Base-by-base conservation (phyloP, 176 grass and related monocot species). In the Elymus sibiricus region DNA sequence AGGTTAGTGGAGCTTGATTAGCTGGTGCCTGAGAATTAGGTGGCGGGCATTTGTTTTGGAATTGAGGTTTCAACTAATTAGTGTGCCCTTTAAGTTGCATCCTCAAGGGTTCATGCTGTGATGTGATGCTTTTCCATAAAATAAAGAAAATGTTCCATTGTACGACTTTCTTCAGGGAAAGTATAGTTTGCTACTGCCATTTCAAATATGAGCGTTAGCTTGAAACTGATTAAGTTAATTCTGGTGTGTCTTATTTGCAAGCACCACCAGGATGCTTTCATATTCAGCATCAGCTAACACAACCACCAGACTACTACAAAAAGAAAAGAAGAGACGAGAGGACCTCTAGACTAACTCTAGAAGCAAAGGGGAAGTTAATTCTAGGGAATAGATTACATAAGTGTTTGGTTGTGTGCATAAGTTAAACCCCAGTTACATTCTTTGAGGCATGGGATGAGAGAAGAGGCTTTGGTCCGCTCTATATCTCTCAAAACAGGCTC, bases 51-150 rank as follows among this genome's bases (percentile, higher is more conserved):
- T 83, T 80, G 51, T 64, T n/a, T n/a, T 53, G 65, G 59, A 79
- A 85, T 86, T 70, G 77, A 88, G 34, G 35, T 82, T 79, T 79
- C 92, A 94, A 88, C 92, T 85, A 90, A 92, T 75, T 87, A 13
- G 67, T 53, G 43, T 35, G 25, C 65, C 53, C 31, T 82, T 77
- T 72, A 72, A 34, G 42, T 29, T 73, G 56, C 65, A 4, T 15
- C 63, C 39, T 47, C 11, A 77, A 70, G 85, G 78, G 49, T 44
- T 85, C 34, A 39, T 9, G 38, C 6, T 39, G 7, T 69, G 14
- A 8, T n/a, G 32, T 19, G 31, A 11, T 86, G 55, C 17, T 58
- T 43, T 83, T 77, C 22, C n/a, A 43, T n/a, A 19, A 53, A 53
- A 19, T 7, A 53, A 53, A 53, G 17, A 79, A 73, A 65, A 74